Evolutionary conservation across 805 yeast species (phyloP).

Genomic region (Soucietia sequanensis): DNA sequence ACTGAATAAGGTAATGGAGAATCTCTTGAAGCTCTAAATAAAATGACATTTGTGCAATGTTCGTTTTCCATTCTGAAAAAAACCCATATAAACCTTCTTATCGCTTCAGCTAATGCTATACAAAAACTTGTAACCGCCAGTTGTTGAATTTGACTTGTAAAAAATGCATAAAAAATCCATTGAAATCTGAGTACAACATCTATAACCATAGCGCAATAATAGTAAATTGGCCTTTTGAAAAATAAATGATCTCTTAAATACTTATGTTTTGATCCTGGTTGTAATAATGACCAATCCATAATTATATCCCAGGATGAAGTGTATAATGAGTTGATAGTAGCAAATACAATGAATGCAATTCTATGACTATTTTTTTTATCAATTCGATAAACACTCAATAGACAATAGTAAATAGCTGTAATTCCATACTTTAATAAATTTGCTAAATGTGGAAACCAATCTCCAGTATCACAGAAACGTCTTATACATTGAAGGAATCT

Average conservation of each 20-base stretch:
- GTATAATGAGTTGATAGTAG: slow-evolving; percentile 66
- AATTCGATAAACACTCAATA: slow-evolving; percentile 78
- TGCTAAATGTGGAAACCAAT: slow-evolving; percentile 94
- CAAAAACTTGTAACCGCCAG: slow-evolving; percentile 83
- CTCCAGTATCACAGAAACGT: slow-evolving; percentile 90
- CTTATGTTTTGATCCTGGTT: slow-evolving; percentile 54
- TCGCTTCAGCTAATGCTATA: slow-evolving; percentile 77
- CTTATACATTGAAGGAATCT: slow-evolving; percentile 87
- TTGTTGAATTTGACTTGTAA: slow-evolving; percentile 75
- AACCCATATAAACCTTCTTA: slow-evolving; percentile 87
- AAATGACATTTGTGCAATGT: slow-evolving; percentile 84
- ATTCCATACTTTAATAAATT: slow-evolving; percentile 77
- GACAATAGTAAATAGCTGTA: slow-evolving; percentile 65
- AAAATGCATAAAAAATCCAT: slow-evolving; percentile 88
- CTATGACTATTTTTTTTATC: slow-evolving; percentile 40
- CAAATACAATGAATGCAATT: slow-evolving; percentile 69
- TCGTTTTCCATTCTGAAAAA: slow-evolving; percentile 94
- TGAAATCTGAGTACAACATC: slow-evolving; percentile 80
- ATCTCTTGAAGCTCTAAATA: slow-evolving; percentile 86
- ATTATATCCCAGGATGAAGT: slow-evolving; percentile 84
- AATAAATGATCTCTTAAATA: slow-evolving; percentile 72
- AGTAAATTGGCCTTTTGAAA: slow-evolving; percentile 49
- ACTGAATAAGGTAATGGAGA: slow-evolving; percentile 77
- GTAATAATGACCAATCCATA: slow-evolving; percentile 95
- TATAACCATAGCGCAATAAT: slow-evolving; percentile 67